These are phyloP conservation scores for Aspergillus leporis DNA, from an alignment of 495 filamentous ascomycete species.

Conservation along the genomic window DNA sequence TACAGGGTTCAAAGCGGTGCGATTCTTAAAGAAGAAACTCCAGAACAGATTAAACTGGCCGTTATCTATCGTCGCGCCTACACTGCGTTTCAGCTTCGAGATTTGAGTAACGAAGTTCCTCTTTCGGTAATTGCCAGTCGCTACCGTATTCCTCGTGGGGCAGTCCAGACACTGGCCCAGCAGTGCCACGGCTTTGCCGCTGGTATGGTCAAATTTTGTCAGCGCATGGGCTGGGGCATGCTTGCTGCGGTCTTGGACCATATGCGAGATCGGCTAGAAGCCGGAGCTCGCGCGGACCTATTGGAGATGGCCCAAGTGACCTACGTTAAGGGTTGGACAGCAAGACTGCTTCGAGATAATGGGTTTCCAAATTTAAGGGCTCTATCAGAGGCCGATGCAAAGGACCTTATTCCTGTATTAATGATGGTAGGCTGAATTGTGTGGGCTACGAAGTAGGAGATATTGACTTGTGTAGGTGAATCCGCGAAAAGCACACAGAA, in stretches of 20 bases:
- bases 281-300: slow-evolving; percentile 72
- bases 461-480: slow-evolving; percentile 29
- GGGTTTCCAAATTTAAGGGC: slow-evolving; percentile 67
- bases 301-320: slow-evolving; percentile 73
- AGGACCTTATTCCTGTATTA: slow-evolving; percentile 68
- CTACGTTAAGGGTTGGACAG: slow-evolving; percentile 76
- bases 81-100: slow-evolving; percentile 75
- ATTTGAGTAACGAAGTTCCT: slow-evolving; percentile 78
- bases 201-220: slow-evolving; percentile 75
- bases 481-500: slow-evolving; percentile 58
- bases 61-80: slow-evolving; percentile 78
- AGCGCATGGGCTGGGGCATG: slow-evolving; percentile 72
- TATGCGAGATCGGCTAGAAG: slow-evolving; percentile 72
- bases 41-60: slow-evolving; percentile 58
- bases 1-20: slow-evolving; percentile 67
- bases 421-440: slow-evolving; percentile 56
- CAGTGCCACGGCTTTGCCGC: slow-evolving; percentile 79
- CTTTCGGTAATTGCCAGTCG: slow-evolving; percentile 67
- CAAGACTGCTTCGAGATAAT: slow-evolving; percentile 75
- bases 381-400: slow-evolving; percentile 66
- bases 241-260: slow-evolving; percentile 76
- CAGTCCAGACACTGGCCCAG: slow-evolving; percentile 71
- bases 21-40: slow-evolving; percentile 61
- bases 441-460: neutral
- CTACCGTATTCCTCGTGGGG: slow-evolving; percentile 68